A percentile compares a stretch with the other conserved stretches of the same genome.
Conservation (phyloP, 1,139 yeast genomes). For the Taphrina confusa region DNA sequence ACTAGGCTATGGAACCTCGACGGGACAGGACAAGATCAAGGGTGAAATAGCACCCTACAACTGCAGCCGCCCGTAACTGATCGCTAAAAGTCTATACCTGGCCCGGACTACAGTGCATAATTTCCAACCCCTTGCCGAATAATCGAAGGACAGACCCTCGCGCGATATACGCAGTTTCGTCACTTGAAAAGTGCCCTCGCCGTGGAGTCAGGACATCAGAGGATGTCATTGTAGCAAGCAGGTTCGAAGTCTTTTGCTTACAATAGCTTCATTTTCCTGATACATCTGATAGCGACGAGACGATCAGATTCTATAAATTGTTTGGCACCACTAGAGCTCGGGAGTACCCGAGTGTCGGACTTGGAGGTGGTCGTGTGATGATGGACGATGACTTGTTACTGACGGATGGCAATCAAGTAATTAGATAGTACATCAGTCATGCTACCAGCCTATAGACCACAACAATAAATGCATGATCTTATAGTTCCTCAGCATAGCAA, state of each 20-base stretch:
- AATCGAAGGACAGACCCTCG: conserved; percentile 52
- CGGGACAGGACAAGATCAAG: neutral
- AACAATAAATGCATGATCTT: too few species aligned
- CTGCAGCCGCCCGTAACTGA: neutral
- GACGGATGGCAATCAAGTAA: neutral
- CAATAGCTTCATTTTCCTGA: neutral
- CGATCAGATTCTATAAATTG: conserved; percentile 20
- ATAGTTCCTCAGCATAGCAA: too few species aligned
- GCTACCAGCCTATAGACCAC: too few species aligned
- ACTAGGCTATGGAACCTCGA: conserved; percentile 64
- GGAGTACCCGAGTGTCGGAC: conserved; percentile 5
- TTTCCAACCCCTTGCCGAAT: conserved; percentile 56
- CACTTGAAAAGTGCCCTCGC: conserved; percentile 43
- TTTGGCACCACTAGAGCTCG: conserved; percentile 5
- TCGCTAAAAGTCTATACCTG: conserved; percentile 57
- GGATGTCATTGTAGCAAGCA: conserved; percentile 22
- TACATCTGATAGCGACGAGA: conserved; percentile 14
- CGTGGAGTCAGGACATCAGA: conserved; percentile 15
- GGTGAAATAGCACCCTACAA: too few species aligned
- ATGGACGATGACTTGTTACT: conserved; percentile 1
- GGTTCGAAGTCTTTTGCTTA: neutral
- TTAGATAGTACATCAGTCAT: neutral
- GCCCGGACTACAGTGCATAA: conserved; percentile 59
- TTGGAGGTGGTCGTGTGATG: conserved; percentile 26
- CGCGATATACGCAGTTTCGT: conserved; percentile 63